Evolutionary conservation across 257 asterid species (phyloP), one percentile per base, ranked within the genome.

Genomic region (Catharanthus roseus): DNA sequence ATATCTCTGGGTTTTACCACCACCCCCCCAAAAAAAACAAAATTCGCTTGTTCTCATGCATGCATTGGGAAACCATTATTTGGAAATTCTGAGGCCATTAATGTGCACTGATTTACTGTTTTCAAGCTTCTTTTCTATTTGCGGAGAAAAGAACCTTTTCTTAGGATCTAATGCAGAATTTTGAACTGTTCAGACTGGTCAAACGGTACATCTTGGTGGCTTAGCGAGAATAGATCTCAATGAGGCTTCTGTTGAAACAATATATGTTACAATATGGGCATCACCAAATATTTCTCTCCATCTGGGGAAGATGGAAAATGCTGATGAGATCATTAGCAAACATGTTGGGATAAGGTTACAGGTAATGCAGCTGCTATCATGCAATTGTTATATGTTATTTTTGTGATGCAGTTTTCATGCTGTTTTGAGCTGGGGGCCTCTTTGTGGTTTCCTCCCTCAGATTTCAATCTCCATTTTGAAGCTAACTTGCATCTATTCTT

Each of bases 301-400:
- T 82, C 74, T 93, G 71, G 98, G 97, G 24, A 93, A 91, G 84
- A 82, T 76, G 0, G 98, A 93, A 78, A 93, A 86, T 78, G 90
- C 96, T 34, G 96, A 77, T 41, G 98, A 93, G 72, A 86, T 84
- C 66, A 89, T 75, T 85, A 84, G 53, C 83, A 93, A 91, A 62
- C 98, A 93, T 75, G 83, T 85, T 67, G 98, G 98, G 64, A 78
- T 83, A 34, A 84, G 96, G 75, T 81, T 93, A 83, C 98, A 93
- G 97, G 98, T 91, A 85, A 74, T 68, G 75, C 74, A 41, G 23
- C 77, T 24, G 13, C 76, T 73, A 38, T 34, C 38, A 23, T 56
- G 18, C 63, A 16, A 10, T 65, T 24, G 6, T 26, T 72, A 4
- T 15, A 3, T 50, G 16, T 33, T 34, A 18, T 49, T 68, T 24